These are phyloP conservation scores for Kodamaea arcana DNA, from an alignment of 1,139 yeast genomes.

Conservation along the genomic window DNA sequence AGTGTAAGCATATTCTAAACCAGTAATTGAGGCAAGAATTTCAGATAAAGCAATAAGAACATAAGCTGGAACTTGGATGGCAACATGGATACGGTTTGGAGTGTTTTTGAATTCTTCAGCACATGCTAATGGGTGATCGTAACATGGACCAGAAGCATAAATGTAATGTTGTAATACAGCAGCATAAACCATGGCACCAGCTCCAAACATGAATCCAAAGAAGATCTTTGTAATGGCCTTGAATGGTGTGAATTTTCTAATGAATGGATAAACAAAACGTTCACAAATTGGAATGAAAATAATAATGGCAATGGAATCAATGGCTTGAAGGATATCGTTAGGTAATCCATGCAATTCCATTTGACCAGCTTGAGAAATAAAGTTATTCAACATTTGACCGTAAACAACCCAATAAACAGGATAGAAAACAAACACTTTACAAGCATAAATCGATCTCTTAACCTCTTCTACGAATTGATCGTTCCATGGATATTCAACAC, in stretches of 20 bases:
- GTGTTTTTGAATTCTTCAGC: slow-evolving; percentile 23
- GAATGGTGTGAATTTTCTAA: slow-evolving; percentile 53
- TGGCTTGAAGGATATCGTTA: slow-evolving; percentile 61
- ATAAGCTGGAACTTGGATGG: slow-evolving; percentile 62
- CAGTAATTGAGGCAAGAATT: slow-evolving; percentile 63
- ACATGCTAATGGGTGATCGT: slow-evolving; percentile 48
- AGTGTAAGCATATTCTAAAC: slow-evolving; percentile 66
- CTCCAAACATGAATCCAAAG: slow-evolving; percentile 70
- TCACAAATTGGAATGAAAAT: slow-evolving; percentile 61
- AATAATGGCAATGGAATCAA: slow-evolving; percentile 59
- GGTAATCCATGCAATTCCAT: slow-evolving; percentile 65
- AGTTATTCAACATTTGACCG: slow-evolving; percentile 64
- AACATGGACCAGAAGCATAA: slow-evolving; percentile 76
- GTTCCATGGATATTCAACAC: slow-evolving; percentile 48
- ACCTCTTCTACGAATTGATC: slow-evolving; percentile 65
- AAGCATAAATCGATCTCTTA: slow-evolving; percentile 52
- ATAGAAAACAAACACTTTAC: slow-evolving; percentile 59
- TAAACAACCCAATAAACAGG: slow-evolving; percentile 68
- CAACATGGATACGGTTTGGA: slow-evolving; percentile 57
- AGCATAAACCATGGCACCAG: slow-evolving; percentile 72
- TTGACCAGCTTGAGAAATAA: slow-evolving; percentile 60
- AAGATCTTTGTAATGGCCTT: slow-evolving; percentile 71
- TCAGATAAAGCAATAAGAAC: slow-evolving; percentile 59
- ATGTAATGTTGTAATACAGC: slow-evolving; percentile 76
- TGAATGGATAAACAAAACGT: slow-evolving; percentile 48